Conservation (phyloP, 768 basidiomycete species). For the Brasilioporus rufonigricans region DNA sequence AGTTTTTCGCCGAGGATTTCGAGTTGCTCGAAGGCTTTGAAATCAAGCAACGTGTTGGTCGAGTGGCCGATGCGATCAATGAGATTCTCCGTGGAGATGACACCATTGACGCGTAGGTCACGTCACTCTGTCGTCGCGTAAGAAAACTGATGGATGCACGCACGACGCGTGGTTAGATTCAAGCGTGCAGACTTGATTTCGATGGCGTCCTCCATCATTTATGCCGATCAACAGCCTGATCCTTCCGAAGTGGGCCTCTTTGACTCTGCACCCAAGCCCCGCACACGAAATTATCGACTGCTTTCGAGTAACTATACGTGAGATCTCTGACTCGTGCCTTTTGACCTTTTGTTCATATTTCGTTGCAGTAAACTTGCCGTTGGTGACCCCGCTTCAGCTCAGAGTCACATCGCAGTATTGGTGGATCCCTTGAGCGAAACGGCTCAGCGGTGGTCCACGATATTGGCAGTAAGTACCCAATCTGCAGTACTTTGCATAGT, state of each 20-base stretch:
- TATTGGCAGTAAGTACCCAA: constrained; percentile 59
- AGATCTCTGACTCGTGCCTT: constrained; percentile 23
- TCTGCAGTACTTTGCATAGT: background rate
- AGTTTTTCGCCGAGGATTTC: constrained; percentile 74
- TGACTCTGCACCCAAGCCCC: constrained; percentile 57
- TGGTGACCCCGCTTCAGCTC: constrained; percentile 65
- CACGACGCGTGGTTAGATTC: constrained; percentile 36
- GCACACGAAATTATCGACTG: constrained; percentile 58
- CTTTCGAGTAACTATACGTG: constrained; percentile 67
- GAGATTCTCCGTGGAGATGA: constrained; percentile 42
- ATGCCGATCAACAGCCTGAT: constrained; percentile 68
- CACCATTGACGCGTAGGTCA: constrained; percentile 43
- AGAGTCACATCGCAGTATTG: constrained; percentile 68
- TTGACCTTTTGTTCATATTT: background rate
- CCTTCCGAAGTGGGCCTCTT: constrained; percentile 72
- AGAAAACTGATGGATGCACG: background rate
- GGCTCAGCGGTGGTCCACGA: constrained; percentile 82
- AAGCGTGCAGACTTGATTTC: constrained; percentile 60
- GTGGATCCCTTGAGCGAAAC: constrained; percentile 83
- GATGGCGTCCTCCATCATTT: constrained; percentile 68
- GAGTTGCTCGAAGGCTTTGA: constrained; percentile 72
- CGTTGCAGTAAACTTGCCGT: constrained; percentile 57
- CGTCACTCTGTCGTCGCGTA: background rate
- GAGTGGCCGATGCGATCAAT: constrained; percentile 65
- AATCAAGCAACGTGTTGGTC: constrained; percentile 61